A percentile compares a stretch with the other conserved stretches of the same genome.
Evolutionary conservation across 352 stramenopile genomes (phyloP).

Genomic region (Paralagenidium karlingii): DNA sequence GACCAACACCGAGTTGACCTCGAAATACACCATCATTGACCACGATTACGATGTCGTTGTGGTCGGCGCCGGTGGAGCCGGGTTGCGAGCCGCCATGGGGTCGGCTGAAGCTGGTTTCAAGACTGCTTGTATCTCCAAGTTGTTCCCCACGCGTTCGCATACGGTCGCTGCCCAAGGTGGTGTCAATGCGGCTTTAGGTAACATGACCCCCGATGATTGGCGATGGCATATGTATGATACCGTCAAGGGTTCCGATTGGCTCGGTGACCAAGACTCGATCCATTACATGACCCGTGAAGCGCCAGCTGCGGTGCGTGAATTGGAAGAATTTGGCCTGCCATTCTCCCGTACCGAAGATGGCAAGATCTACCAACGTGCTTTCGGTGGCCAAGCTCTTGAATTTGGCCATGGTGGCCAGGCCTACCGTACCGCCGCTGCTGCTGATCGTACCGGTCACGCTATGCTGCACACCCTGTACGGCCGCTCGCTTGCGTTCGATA

Average conservation of each 20-base stretch:
- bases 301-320: conserved; percentile 79
- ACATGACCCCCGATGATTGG: conserved; percentile 97
- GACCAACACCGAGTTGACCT: conserved; percentile 20
- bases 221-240: conserved; percentile 96
- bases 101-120: conserved; percentile 90
- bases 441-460: conserved; percentile 93
- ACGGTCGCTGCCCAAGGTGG: conserved; percentile 95
- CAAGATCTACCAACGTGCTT: conserved; percentile 95
- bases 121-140: conserved; percentile 95
- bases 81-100: conserved; percentile 89
- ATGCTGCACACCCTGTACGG: conserved; percentile 98
- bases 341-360: conserved; percentile 95
- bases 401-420: conserved; percentile 95
- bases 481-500: conserved; percentile 93
- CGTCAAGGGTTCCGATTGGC: conserved; percentile 95
- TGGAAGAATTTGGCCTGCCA: conserved; percentile 93
- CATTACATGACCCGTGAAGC: conserved; percentile 97
- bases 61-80: conserved; percentile 90
- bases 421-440: conserved; percentile 89
- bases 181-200: conserved; percentile 96
- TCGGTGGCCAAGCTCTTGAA: conserved; percentile 92
- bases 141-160: conserved; percentile 95
- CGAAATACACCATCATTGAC: conserved; percentile 81
- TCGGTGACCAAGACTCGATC: conserved; percentile 97
- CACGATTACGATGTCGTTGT: conserved; percentile 96